These are phyloP conservation scores for Trametes pubescens DNA, from an alignment of 1,284 basidiomycete genomes.

Conservation along the genomic window DNA sequence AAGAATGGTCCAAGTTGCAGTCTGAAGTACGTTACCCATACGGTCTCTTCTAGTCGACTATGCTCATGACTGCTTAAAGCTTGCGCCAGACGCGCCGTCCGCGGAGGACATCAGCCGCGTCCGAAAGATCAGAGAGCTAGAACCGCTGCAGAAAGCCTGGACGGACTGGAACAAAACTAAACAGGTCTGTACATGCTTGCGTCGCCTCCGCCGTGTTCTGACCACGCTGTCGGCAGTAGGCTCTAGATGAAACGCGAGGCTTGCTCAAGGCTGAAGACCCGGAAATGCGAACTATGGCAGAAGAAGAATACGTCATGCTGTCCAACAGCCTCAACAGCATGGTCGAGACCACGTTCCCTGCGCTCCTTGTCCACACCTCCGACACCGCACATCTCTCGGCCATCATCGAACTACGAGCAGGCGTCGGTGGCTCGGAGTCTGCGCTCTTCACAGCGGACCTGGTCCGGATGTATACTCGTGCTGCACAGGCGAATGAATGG, in stretches of 20 bases:
- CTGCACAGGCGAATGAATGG: slow-evolving; percentile 65
- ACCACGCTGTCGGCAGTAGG: slow-evolving; percentile 53
- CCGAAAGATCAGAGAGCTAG: slow-evolving; percentile 59
- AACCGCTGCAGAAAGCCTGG: slow-evolving; percentile 61
- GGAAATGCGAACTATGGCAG: slow-evolving; percentile 75
- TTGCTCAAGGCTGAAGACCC: slow-evolving; percentile 82
- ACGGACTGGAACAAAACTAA: slow-evolving; percentile 52
- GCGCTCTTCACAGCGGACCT: slow-evolving; percentile 85
- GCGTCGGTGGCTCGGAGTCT: slow-evolving; percentile 93
- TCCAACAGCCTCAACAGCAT: slow-evolving; percentile 56
- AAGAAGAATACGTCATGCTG: slow-evolving; percentile 71
- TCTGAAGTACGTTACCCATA: slow-evolving; percentile 32
- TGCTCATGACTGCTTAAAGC: slow-evolving; percentile 28
- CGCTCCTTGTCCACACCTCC: slow-evolving; percentile 77
- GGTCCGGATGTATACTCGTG: slow-evolving; percentile 84
- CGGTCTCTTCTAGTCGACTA: background rate
- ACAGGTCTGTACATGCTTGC: slow-evolving; percentile 47
- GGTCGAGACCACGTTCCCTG: slow-evolving; percentile 66
- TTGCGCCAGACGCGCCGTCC: slow-evolving; percentile 42
- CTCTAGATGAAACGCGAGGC: slow-evolving; percentile 66
- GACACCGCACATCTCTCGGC: slow-evolving; percentile 74
- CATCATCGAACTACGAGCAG: slow-evolving; percentile 91
- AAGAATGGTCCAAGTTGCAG: slow-evolving; percentile 39
- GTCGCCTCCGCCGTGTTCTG: background rate
- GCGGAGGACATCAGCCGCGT: slow-evolving; percentile 52